Base-by-base conservation (phyloP, 2,329 filamentous ascomycete species). In the Sporothrix sp. region DNA sequence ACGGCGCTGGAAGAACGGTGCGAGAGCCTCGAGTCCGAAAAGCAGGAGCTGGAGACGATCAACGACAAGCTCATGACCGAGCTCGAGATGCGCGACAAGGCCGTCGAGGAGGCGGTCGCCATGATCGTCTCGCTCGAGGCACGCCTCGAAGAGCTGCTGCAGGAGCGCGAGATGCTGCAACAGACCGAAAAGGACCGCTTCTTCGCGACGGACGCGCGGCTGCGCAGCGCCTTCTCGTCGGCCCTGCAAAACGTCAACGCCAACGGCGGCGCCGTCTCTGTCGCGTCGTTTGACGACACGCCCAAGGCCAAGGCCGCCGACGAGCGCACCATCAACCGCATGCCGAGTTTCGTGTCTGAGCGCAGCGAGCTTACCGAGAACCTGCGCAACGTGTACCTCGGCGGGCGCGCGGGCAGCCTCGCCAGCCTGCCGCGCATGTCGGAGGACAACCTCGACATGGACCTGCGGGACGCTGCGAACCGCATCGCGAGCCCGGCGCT, bases 101-200 rank as follows among this genome's bases (percentile, higher is more conserved):
- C 83, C 4, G 72, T 87, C 2, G 78, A 82, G 54, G 82, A 87
- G 59, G 84, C 84, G 3, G 81, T 86, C 6, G 71, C 74, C 25
- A 79, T 86, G 69, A 87, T 87, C 56, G 75, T 84, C 46, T 69
- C 70, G 21, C 66, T 86, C 14, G 83, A 87, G 61, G 74, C 77
- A 6, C 73, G 73, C 54, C 63, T 82, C 1, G 75, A 79, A 27
- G 69, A 73, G 51, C 64, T 81, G 27, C 60, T 74, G 11, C 66
- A 66, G 43, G 79, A 82, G 57, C 69, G 75, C 27, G 69, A 73
- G 52, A 74, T 76, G 64, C 71, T 76, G 8, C 70, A 71, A 30
- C 70, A 68, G 28, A 66, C 79, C 11, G 75, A 4, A 65, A 70
- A 44, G 64, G 65, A 8, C 57, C 37, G 64, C 5, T 57, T 64